Percentiles rank a stretch among this genome's conserved stretches.
Conservation (phyloP, 345 rosid genomes). For the Gossypium arboreum region DNA sequence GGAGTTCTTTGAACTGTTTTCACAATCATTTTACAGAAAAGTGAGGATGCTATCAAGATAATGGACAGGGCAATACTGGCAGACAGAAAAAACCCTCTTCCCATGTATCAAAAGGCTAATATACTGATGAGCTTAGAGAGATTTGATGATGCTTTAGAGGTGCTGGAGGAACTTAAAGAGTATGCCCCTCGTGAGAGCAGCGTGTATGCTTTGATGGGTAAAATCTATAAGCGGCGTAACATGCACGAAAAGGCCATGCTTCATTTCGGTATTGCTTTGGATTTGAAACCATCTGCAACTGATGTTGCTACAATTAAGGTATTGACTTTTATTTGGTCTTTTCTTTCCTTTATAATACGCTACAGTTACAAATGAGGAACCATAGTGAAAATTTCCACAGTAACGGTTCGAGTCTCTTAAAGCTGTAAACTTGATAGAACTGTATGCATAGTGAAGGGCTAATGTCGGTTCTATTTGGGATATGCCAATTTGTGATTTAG, state of each 20-base stretch:
- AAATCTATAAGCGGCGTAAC: conserved; percentile 66
- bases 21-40: conserved; percentile 47
- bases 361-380: not conserved
- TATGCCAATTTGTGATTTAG: not conserved
- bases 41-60: conserved; percentile 79
- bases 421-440: not conserved
- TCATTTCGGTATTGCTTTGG: conserved; percentile 94
- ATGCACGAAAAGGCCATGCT: conserved; percentile 94
- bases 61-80: conserved; percentile 91
- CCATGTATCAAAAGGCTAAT: conserved; percentile 97
- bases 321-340: conserved; percentile 16
- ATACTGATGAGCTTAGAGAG: conserved; percentile 74
- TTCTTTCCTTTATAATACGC: not conserved
- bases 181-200: conserved; percentile 94
- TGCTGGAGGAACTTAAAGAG: conserved; percentile 90
- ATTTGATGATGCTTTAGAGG: conserved; percentile 79
- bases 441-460: not conserved
- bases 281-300: conserved; percentile 94
- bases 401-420: not conserved
- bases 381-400: not conserved
- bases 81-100: conserved; percentile 91
- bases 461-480: not conserved
- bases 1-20: conserved; percentile 9
- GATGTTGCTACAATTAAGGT: conserved; percentile 96
- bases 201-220: conserved; percentile 92